A percentile compares a stretch with the other conserved stretches of the same genome.
These are phyloP conservation scores for Terfezia boudieri DNA, from an alignment of 495 filamentous ascomycete species.

Conservation along the genomic window DNA sequence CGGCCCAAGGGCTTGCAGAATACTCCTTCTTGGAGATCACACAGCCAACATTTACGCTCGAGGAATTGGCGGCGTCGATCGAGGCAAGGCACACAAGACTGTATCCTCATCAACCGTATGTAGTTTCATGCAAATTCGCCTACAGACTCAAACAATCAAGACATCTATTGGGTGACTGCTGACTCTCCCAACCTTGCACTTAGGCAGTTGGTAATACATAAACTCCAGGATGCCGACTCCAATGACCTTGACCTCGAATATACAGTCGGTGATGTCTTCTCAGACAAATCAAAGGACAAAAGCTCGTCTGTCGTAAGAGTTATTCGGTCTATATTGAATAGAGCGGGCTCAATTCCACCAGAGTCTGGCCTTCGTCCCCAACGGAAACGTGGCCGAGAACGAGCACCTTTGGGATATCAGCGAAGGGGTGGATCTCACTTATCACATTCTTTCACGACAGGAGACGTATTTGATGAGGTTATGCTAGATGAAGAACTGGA, in stretches of 20 bases:
- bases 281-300: slow-evolving; percentile 10
- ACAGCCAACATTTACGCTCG: slow-evolving; percentile 7
- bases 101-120: slow-evolving; percentile 15
- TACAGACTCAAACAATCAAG: no score
- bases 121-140: not conserved
- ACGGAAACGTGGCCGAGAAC: no score
- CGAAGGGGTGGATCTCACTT: no score
- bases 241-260: slow-evolving; percentile 17
- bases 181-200: no score
- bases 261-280: slow-evolving; percentile 14
- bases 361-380: no score
- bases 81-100: slow-evolving; percentile 8
- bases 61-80: slow-evolving; percentile 10
- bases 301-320: slow-evolving; percentile 12
- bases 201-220: not conserved
- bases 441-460: no score
- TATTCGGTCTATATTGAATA: not conserved
- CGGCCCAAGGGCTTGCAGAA: not conserved
- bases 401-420: no score
- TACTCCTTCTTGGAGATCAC: slow-evolving; percentile 15
- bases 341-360: no score
- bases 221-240: slow-evolving; percentile 11
- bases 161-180: no score
- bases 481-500: no score
- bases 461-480: no score